Percentiles rank a stretch among this genome's conserved stretches.
Conservation (phyloP, 768 basidiomycete genomes). For the Daedaleopsis sinensis region DNA sequence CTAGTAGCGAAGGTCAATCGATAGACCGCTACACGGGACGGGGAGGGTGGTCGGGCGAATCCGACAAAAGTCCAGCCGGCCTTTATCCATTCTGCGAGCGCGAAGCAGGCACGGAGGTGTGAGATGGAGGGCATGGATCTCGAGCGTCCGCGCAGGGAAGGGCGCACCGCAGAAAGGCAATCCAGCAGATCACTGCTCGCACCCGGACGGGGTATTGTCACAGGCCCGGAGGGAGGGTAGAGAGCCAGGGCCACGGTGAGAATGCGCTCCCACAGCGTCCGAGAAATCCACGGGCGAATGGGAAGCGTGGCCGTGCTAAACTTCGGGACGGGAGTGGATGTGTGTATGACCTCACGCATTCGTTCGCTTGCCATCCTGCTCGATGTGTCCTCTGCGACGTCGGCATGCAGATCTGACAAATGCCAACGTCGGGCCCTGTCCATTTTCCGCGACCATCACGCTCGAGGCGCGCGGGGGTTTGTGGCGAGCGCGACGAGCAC, state of each 20-base stretch:
- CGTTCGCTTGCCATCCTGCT: neutral
- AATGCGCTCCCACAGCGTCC: constrained; percentile 20
- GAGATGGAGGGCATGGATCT: constrained; percentile 17
- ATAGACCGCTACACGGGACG: constrained; percentile 22
- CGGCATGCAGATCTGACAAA: constrained; percentile 11
- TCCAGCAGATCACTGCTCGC: constrained; percentile 17
- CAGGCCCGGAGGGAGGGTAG: constrained; percentile 11
- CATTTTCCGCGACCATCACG: neutral
- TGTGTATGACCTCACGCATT: constrained; percentile 18
- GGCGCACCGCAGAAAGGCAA: constrained; percentile 13
- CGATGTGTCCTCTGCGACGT: neutral
- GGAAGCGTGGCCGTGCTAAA: constrained; percentile 15
- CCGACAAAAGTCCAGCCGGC: constrained; percentile 21
- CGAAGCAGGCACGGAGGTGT: constrained; percentile 24
- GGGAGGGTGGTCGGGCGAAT: constrained; percentile 11
- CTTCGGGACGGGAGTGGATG: constrained; percentile 7
- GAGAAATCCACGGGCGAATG: constrained; percentile 19
- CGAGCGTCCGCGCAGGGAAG: constrained; percentile 11
- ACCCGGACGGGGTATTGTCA: constrained; percentile 20
- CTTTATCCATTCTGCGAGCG: constrained; percentile 20
- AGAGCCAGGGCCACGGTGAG: constrained; percentile 18
- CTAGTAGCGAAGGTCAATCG: constrained; percentile 14
- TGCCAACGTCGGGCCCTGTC: neutral
- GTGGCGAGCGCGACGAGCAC: neutral
- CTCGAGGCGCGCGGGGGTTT: neutral